phyloP scores from a whole-genome alignment of 2,329 filamentous ascomycete species.

The Aspergillus brunneoviolaceus region DNA sequence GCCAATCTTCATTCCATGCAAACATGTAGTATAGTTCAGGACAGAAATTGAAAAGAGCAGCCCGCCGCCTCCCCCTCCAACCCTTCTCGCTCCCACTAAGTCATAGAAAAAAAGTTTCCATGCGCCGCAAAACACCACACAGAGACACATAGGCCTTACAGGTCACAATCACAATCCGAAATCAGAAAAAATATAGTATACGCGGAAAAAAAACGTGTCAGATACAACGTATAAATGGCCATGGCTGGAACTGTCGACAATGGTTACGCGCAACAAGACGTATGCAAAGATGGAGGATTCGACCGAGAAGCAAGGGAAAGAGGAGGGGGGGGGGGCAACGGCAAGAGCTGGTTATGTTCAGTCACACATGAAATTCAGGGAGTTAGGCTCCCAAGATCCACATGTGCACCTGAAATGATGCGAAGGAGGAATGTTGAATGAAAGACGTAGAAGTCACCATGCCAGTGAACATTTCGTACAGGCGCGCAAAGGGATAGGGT shows the following conservation, averaged over 20 bases:
- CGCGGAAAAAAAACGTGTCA: conserved; percentile 6
- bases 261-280: conserved; percentile 18
- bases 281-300: conserved; percentile 18
- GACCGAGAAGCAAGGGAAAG: conserved; percentile 6
- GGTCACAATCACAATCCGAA: conserved; percentile 24
- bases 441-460: conserved; percentile 14
- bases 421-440: conserved; percentile 12
- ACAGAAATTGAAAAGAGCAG: neutral
- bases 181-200: conserved; percentile 15
- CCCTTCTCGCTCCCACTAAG: neutral
- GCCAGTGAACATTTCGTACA: conserved; percentile 24
- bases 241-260: conserved; percentile 14
- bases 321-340: neutral
- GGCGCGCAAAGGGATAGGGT: conserved; percentile 25
- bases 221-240: conserved; percentile 8
- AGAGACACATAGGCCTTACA: conserved; percentile 21
- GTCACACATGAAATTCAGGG: conserved; percentile 11
- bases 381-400: neutral
- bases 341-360: conserved; percentile 3
- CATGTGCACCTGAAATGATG: neutral
- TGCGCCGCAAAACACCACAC: conserved; percentile 27
- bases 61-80: neutral
- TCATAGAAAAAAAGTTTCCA: conserved; percentile 20
- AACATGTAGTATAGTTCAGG: neutral
- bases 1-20: conserved; percentile 19